These are phyloP conservation scores for Aeschynomene evenia DNA, from an alignment of 306 rosid genomes.

Conservation along the genomic window DNA sequence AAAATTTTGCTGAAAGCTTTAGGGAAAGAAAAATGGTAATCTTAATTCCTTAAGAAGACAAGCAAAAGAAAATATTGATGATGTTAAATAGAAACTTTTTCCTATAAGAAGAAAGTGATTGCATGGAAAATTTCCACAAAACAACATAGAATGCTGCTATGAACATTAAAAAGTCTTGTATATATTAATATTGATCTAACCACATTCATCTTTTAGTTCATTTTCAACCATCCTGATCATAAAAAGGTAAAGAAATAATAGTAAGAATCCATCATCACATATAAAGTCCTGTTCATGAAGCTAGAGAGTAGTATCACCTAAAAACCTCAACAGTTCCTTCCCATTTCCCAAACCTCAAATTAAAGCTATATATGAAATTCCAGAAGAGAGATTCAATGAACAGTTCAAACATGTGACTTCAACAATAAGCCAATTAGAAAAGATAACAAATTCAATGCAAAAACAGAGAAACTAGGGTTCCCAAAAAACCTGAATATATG, in stretches of 20 bases:
- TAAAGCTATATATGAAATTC: conserved; percentile 8
- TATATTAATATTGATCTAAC: conserved; percentile 1
- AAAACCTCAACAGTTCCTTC: not conserved
- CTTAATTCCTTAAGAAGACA: not conserved
- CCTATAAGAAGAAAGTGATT: conserved; percentile 16
- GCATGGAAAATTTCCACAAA: conserved; percentile 4
- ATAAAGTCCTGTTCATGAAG: not conserved
- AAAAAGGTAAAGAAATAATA: too few species aligned
- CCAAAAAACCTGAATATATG: conserved; percentile 13
- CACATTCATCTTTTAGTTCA: conserved; percentile 4
- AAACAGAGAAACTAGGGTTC: conserved; percentile 6
- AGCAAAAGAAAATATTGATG: conserved; percentile 1
- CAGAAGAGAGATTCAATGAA: not conserved
- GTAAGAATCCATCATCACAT: not conserved
- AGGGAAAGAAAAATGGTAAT: not conserved
- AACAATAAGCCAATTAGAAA: not conserved
- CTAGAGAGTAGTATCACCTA: not conserved
- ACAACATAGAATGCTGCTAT: conserved; percentile 5
- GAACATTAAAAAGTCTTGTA: conserved; percentile 14
- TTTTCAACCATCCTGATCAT: not conserved
- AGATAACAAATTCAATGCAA: not conserved
- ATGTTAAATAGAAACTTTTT: not conserved
- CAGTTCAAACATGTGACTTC: not conserved
- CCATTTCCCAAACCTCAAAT: not conserved
- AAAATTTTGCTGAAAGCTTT: conserved; percentile 9